Percentiles rank a stretch among this genome's conserved stretches.
phyloP scores from a whole-genome alignment of 208 protist genomes.

The Trypanosomatidae sp. region DNA sequence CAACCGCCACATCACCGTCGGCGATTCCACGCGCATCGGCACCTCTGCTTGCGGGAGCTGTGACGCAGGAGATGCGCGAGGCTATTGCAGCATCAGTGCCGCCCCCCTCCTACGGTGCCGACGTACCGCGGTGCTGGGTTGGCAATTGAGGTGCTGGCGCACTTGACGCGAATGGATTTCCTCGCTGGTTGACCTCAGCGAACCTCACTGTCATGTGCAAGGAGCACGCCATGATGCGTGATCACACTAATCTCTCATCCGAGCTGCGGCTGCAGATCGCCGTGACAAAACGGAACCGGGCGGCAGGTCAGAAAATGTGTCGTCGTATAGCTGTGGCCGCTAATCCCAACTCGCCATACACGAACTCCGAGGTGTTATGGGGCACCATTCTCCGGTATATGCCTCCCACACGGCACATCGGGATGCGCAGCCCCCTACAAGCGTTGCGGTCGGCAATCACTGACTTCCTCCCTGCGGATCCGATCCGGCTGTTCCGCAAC shows the following conservation, averaged over 20 bases:
- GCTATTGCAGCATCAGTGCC: neutral
- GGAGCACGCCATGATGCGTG: slow-evolving; percentile 1
- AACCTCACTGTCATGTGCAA: slow-evolving; percentile 18
- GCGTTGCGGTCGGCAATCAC: slow-evolving; percentile 34
- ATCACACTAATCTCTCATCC: neutral
- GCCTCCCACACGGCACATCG: slow-evolving; percentile 37
- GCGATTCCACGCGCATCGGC: neutral
- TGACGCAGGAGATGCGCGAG: neutral
- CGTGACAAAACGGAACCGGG: slow-evolving; percentile 14
- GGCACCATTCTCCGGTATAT: slow-evolving; percentile 52
- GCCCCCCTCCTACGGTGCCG: slow-evolving; percentile 5
- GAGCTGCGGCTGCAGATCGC: slow-evolving; percentile 44
- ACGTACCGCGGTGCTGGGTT: slow-evolving; percentile 7
- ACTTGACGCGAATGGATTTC: slow-evolving; percentile 19
- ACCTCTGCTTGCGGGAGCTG: neutral
- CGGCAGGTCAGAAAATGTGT: slow-evolving; percentile 30
- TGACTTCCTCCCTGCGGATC: slow-evolving; percentile 46
- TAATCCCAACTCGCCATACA: slow-evolving; percentile 52
- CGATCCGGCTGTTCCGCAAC: slow-evolving; percentile 34
- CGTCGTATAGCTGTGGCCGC: slow-evolving; percentile 36
- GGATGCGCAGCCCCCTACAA: slow-evolving; percentile 34
- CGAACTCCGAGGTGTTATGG: slow-evolving; percentile 37
- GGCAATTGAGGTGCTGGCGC: neutral
- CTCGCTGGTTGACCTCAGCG: slow-evolving; percentile 13
- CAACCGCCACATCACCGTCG: neutral